phyloP scores from a whole-genome alignment of 2,329 filamentous ascomycete species.

The Cladobotryum protrusum region DNA sequence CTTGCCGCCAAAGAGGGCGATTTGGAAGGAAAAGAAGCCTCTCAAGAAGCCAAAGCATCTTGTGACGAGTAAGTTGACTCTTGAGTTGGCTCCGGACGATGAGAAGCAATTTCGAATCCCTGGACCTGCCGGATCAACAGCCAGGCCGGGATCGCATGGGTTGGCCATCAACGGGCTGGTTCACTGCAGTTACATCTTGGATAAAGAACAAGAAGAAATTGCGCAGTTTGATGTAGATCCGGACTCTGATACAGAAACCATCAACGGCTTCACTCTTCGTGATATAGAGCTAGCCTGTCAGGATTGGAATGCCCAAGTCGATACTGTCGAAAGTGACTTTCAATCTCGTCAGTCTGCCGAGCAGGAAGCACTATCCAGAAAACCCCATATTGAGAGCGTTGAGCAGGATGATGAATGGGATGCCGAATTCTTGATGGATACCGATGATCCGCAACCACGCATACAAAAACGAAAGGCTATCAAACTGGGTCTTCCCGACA shows the following conservation, averaged over 20 bases:
- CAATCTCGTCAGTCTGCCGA: constrained; percentile 26
- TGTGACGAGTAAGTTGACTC: constrained; percentile 76
- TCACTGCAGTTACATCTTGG: constrained; percentile 33
- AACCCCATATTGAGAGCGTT: constrained; percentile 26
- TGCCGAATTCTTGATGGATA: constrained; percentile 50
- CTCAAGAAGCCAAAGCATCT: constrained; percentile 74
- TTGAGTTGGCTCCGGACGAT: constrained; percentile 81
- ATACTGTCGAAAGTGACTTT: constrained; percentile 38
- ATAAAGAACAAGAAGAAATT: constrained; percentile 29
- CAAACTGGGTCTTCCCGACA: constrained; percentile 52
- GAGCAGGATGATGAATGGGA: constrained; percentile 58
- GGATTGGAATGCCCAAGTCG: constrained; percentile 69
- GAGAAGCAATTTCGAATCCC: constrained; percentile 79
- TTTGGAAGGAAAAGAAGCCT: constrained; percentile 73
- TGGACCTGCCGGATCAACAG: constrained; percentile 46
- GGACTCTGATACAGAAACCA: constrained; percentile 54
- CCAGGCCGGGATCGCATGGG: constrained; percentile 52
- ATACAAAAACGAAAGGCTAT: constrained; percentile 63
- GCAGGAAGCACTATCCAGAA: constrained; percentile 24
- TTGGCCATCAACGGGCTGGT: constrained; percentile 44
- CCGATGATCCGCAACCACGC: constrained; percentile 41
- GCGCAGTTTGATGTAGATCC: constrained; percentile 43
- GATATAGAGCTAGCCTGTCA: constrained; percentile 82
- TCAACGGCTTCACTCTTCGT: constrained; percentile 69
- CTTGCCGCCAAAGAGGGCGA: constrained; percentile 72